Evolutionary conservation across 176 grass and related monocot genomes (phyloP).

Genomic region (Pontederia crassipes): DNA sequence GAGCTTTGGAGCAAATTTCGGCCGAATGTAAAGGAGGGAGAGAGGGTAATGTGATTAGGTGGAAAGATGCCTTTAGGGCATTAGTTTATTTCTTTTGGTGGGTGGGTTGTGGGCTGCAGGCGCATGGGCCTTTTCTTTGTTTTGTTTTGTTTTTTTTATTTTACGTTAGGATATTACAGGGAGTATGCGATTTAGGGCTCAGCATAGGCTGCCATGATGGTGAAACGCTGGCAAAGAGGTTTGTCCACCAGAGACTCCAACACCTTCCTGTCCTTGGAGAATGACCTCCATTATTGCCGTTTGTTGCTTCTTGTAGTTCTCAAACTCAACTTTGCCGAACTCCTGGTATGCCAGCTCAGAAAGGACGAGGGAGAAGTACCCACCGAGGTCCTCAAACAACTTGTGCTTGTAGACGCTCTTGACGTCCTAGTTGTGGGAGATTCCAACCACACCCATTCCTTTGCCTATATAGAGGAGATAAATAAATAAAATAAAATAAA

Average conservation of each 20-base stretch:
- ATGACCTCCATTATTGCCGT: neutral
- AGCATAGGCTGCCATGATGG: slow-evolving; percentile 92
- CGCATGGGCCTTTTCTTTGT: no score
- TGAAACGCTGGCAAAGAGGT: slow-evolving; percentile 74
- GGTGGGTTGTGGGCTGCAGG: no score
- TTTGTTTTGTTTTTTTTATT: no score
- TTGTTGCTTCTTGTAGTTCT: no score
- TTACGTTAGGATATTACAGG: no score
- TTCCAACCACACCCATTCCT: neutral
- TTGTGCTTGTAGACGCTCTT: slow-evolving; percentile 39
- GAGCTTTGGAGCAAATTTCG: no score
- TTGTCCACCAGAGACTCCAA: slow-evolving; percentile 42
- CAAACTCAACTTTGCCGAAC: neutral
- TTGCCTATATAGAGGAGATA: no score
- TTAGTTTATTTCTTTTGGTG: no score
- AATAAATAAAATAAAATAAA: no score
- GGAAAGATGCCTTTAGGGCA: no score
- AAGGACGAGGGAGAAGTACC: neutral
- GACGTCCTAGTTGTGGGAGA: slow-evolving; percentile 3
- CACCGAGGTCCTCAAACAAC: neutral
- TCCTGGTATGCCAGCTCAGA: neutral
- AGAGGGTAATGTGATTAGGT: no score
- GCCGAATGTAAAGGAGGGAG: no score
- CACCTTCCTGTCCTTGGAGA: slow-evolving; percentile 19
- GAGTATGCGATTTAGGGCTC: slow-evolving; percentile 88